phyloP scores from a whole-genome alignment of 495 filamentous ascomycete species.

The Neurospora sp. region DNA sequence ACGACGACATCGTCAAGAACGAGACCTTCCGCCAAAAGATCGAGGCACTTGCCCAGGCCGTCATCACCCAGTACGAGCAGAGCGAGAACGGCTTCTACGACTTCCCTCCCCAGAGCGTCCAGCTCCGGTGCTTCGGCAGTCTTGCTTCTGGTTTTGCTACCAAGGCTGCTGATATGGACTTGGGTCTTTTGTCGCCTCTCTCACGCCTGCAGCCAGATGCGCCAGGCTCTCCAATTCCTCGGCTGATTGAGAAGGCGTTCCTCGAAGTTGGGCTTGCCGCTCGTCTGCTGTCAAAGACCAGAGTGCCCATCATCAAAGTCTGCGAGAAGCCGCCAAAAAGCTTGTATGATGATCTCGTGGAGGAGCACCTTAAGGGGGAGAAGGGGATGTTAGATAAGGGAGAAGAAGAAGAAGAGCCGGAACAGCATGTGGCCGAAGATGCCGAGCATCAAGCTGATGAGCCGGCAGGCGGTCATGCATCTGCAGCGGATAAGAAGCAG shows the following conservation, averaged over 20 bases:
- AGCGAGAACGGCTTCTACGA: conserved; percentile 15
- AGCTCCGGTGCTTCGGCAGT: conserved; percentile 62
- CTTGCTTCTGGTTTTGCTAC: conserved; percentile 64
- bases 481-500: not conserved
- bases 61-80: conserved; percentile 40
- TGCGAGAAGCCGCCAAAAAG: conserved; percentile 53
- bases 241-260: conserved; percentile 57
- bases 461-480: not conserved
- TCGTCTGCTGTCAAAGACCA: conserved; percentile 56
- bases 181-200: conserved; percentile 51
- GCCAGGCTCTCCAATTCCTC: conserved; percentile 45
- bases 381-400: conserved; percentile 25
- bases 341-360: conserved; percentile 40
- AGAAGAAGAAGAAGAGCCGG: conserved; percentile 39
- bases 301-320: conserved; percentile 75
- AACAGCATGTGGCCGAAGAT: conserved; percentile 8
- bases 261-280: conserved; percentile 59
- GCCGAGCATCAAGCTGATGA: not conserved
- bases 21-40: conserved; percentile 49
- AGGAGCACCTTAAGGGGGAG: conserved; percentile 53
- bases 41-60: conserved; percentile 44
- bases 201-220: conserved; percentile 39
- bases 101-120: conserved; percentile 42
- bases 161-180: conserved; percentile 65
- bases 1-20: conserved; percentile 48